Evolutionary conservation across 805 yeast species (phyloP), one percentile per base, ranked within the genome.

Genomic region (Cyberlindnera japonica): DNA sequence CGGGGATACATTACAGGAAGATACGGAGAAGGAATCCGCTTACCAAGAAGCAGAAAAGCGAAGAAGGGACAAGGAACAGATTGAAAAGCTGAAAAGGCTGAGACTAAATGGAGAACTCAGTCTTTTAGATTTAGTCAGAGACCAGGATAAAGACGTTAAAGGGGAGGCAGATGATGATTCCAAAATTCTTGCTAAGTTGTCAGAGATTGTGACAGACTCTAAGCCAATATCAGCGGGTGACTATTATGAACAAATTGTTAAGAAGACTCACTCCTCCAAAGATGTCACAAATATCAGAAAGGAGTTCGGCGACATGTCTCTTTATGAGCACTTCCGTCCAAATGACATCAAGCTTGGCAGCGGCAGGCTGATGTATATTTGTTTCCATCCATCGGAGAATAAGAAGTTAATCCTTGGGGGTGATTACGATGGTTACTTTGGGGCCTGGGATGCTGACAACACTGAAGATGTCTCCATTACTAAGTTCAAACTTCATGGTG

Each of bases 381-480:
- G 71, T 28, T 83, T 87, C 58, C 98, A 91, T 61, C 96, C 97
- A 0, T 63, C 84, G 0, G 58, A 57, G 0, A 72, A 70, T 1
- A 78, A 79, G 45, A 71, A 83, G 48, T 54, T 91, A 5, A 69
- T 89, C 2, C 58, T 86, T 23, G 96, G 89, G 1, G 98, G 97
- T 33, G 99, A 93, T 62, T 86, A 87, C 11, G 64, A 66, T n/a
- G 99, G 99, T 6, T 74, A 79, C 47, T 63, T 89, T 31, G 97
- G 97, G 0, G 70, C 93, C 13, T 91, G 97, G 97, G 80, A 90
- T 32, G 82, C 85, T 7, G 64, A 61, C 19, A 55, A 59, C 4
- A 40, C 57, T 1, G 72, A 65, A 17, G 65, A 62, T 9, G 74
- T 73, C 6, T 75, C 78, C 28, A 75, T 86, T 3, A 65, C 84